Evolutionary conservation across 768 basidiomycete species (phyloP).

Genomic region (Boletus tomentosulus): DNA sequence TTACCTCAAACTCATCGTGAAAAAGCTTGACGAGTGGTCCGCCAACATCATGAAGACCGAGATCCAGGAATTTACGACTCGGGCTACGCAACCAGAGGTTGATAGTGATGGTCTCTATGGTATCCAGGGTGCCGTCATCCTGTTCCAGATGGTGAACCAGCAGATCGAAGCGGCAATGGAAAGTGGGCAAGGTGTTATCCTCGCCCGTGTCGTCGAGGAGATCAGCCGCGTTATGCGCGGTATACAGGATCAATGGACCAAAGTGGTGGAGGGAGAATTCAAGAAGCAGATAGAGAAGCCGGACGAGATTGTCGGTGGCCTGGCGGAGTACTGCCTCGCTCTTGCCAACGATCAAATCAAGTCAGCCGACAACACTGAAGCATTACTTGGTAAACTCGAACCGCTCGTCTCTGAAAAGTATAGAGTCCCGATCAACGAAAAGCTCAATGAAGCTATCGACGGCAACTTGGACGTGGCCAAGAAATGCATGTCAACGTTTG

Average conservation of each 20-base stretch:
- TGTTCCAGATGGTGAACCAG: conserved; percentile 98
- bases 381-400: conserved; percentile 80
- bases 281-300: conserved; percentile 86
- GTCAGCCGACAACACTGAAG: conserved; percentile 90
- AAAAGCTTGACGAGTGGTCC: conserved; percentile 97
- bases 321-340: conserved; percentile 95
- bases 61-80: conserved; percentile 73
- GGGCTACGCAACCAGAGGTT: conserved; percentile 83
- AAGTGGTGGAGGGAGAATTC: conserved; percentile 76
- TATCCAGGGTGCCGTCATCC: conserved; percentile 86
- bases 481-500: conserved; percentile 91
- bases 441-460: conserved; percentile 93
- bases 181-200: conserved; percentile 91
- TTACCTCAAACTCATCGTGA: conserved; percentile 88
- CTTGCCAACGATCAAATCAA: conserved; percentile 98
- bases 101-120: conserved; percentile 89
- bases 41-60: conserved; percentile 91
- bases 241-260: conserved; percentile 85
- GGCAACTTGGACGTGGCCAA: conserved; percentile 98
- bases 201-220: conserved; percentile 87
- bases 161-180: conserved; percentile 93
- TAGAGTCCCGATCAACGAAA: conserved; percentile 72
- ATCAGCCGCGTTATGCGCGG: conserved; percentile 84
- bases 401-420: conserved; percentile 94
- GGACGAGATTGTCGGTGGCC: conserved; percentile 79